phyloP scores from a whole-genome alignment of 768 basidiomycete species.

The Mycena kentingensis region DNA sequence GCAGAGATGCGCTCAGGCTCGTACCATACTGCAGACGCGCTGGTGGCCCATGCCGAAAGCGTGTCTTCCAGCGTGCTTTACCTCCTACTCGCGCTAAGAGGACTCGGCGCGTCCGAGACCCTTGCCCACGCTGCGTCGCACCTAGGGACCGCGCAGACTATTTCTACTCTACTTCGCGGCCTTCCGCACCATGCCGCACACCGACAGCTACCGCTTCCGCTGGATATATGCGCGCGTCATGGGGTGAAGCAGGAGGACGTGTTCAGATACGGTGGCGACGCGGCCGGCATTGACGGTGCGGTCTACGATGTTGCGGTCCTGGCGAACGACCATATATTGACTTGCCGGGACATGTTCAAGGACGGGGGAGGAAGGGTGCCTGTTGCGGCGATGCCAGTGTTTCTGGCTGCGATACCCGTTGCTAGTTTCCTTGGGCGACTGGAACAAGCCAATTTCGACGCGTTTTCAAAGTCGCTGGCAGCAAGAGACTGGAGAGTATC shows the following conservation, averaged over 20 bases:
- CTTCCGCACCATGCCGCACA: constrained; percentile 76
- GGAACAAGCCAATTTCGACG: constrained; percentile 72
- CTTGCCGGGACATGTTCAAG: constrained; percentile 70
- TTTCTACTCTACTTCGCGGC: constrained; percentile 71
- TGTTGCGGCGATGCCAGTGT: constrained; percentile 63
- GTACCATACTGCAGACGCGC: constrained; percentile 66
- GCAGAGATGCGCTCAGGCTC: constrained; percentile 64
- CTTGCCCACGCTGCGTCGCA: constrained; percentile 82
- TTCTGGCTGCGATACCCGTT: constrained; percentile 74
- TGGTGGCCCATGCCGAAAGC: constrained; percentile 75
- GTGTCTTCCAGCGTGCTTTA: constrained; percentile 81
- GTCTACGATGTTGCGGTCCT: constrained; percentile 82
- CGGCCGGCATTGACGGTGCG: constrained; percentile 70
- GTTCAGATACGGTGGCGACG: constrained; percentile 56
- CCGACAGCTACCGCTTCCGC: constrained; percentile 74
- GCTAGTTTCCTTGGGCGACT: constrained; percentile 62
- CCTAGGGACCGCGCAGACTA: constrained; percentile 72
- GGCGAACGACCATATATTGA: constrained; percentile 78
- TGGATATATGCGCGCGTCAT: constrained; percentile 78
- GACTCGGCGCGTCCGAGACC: constrained; percentile 51
- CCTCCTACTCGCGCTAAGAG: constrained; percentile 68
- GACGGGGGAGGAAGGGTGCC: constrained; percentile 56
- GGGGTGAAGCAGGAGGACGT: constrained; percentile 81
- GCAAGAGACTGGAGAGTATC: constrained; percentile 75
- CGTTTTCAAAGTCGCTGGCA: constrained; percentile 64